Percentiles rank a stretch among this genome's conserved stretches.
Conservation (phyloP, 768 basidiomycete species). For the Pisolithus orientalis region DNA sequence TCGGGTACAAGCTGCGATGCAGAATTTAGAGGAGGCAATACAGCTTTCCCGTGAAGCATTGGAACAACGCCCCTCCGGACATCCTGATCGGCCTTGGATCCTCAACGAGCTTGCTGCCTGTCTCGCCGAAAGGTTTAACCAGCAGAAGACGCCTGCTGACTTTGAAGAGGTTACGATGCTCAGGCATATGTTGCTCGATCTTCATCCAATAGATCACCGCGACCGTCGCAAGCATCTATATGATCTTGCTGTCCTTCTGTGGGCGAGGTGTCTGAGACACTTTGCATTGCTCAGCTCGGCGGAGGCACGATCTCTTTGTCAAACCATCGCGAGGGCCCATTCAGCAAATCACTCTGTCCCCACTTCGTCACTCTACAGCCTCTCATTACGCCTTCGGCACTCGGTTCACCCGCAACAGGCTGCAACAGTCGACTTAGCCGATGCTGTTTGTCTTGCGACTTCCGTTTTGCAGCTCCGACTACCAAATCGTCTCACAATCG, state of each 20-base stretch:
- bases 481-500: neutral
- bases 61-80: no score
- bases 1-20: no score
- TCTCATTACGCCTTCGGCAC: neutral
- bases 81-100: no score
- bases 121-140: neutral
- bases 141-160: neutral
- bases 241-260: neutral
- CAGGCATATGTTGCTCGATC: neutral
- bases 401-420: neutral
- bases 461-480: neutral
- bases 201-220: neutral
- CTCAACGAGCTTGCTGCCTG: conserved; percentile 5
- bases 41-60: no score
- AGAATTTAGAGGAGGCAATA: neutral
- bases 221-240: neutral
- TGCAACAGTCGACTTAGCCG: neutral
- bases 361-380: neutral
- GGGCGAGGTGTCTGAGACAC: neutral
- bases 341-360: neutral
- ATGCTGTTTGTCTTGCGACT: neutral
- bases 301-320: neutral
- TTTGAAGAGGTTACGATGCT: neutral
- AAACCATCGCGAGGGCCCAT: neutral
- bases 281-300: neutral